Evolutionary conservation across 257 asterid genomes (phyloP), one percentile per base, ranked within the genome.

Genomic region (Nyctanthes arbortristis): DNA sequence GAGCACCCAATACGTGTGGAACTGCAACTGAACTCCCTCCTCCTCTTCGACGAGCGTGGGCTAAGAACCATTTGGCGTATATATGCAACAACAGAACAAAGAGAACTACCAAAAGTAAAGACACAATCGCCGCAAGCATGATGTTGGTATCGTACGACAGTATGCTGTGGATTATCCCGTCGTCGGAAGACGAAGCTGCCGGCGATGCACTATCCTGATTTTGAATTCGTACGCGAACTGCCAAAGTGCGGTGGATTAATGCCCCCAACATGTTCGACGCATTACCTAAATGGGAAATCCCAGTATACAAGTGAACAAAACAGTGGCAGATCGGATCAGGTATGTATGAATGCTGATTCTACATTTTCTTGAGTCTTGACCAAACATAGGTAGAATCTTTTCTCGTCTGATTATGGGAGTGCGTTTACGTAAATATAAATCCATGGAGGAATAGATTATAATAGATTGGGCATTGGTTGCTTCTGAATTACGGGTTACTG

Each of bases 101-200:
- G 29, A 67, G 25, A 10, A 79, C 9, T 25, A 79, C 84, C 5
- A 75, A 30, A 7, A 79, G 63, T 39, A 75, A 52, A 14, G 78
- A 75, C 7, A 75, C 27, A 45, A 79, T 52, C 34, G 87, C 92
- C 14, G 80, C 85, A 0, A 83, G 73, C 88, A 85, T 81, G 63
- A 84, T 58, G 66, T 65, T 77, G 67, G 72, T 36, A 58, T 82
- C 57, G 81, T 73, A 63, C 3, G 90, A 80, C 47, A 80, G 29
- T 1, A 82, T 65, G 61, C 36, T 63, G 13, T 68, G 72, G 74
- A 80, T 25, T 0, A 66, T 4, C 25, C 55, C 16, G 3, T 58
- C 52, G 72, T 52, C 30, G 2, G 58, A 22, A 49, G 57, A 49
- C 7, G 28, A n/a, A n/a, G n/a, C n/a, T n/a, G n/a, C n/a, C n/a